Evolutionary conservation across 2,329 filamentous ascomycete genomes (phyloP).

Genomic region (Xylaria sp.): DNA sequence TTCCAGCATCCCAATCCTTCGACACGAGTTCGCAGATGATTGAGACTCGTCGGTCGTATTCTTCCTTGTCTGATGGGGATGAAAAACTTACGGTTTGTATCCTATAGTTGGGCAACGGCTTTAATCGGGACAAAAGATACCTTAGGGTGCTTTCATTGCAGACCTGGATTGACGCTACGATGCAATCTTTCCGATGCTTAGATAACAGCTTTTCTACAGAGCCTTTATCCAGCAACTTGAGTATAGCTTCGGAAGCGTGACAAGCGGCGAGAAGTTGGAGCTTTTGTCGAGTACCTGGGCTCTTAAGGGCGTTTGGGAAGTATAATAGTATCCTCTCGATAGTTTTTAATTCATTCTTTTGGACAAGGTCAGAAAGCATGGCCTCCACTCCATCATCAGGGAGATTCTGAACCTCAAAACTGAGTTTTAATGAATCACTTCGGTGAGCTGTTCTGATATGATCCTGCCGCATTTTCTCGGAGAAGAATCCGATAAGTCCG

Average conservation of each 20-base stretch:
- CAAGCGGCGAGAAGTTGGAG: not conserved
- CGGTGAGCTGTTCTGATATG: not conserved
- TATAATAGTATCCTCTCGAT: not conserved
- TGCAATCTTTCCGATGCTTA: not conserved
- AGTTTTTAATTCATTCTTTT: not conserved
- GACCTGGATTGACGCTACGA: not conserved
- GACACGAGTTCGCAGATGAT: too few species aligned
- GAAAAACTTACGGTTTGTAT: too few species aligned
- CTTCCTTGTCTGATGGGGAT: too few species aligned
- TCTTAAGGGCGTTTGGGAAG: not conserved
- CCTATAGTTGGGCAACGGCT: too few species aligned
- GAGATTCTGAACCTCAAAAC: not conserved
- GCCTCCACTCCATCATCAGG: not conserved
- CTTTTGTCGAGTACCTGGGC: not conserved
- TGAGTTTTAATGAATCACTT: not conserved
- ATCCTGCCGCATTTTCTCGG: constrained; percentile 1
- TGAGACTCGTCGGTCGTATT: too few species aligned
- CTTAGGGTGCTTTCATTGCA: not conserved
- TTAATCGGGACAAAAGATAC: not conserved
- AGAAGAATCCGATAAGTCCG: not conserved
- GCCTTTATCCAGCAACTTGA: too few species aligned
- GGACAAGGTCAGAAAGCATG: not conserved
- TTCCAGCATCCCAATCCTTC: not conserved
- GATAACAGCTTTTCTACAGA: too few species aligned
- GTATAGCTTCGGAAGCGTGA: not conserved